Conservation (phyloP, 2,329 filamentous ascomycete genomes). For the Hortaea sp. region DNA sequence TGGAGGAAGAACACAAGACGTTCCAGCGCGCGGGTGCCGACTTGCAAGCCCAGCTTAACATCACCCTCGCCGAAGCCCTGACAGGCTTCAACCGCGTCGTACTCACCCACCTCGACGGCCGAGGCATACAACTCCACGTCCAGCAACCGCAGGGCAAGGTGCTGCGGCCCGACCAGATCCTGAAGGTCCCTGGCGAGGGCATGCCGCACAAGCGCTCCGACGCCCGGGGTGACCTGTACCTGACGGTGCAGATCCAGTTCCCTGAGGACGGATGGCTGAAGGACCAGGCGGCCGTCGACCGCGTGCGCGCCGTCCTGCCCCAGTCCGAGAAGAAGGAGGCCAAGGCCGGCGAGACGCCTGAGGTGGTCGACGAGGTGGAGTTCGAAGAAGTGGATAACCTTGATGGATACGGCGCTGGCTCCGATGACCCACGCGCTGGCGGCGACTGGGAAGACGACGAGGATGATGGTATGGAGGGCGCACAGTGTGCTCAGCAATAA, state of each 20-base stretch:
- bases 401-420: slow-evolving; percentile 69
- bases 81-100: slow-evolving; percentile 85
- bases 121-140: slow-evolving; percentile 74
- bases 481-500: slow-evolving; percentile 6
- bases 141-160: slow-evolving; percentile 63
- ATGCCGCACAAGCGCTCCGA: slow-evolving; percentile 91
- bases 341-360: slow-evolving; percentile 43
- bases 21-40: slow-evolving; percentile 81
- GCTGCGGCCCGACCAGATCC: slow-evolving; percentile 68
- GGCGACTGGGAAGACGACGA: slow-evolving; percentile 67
- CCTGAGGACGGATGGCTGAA: slow-evolving; percentile 75
- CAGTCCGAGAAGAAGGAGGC: slow-evolving; percentile 36
- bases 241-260: slow-evolving; percentile 78
- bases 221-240: slow-evolving; percentile 72
- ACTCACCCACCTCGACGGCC: slow-evolving; percentile 82
- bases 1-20: slow-evolving; percentile 68
- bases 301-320: slow-evolving; percentile 67
- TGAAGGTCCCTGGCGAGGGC: slow-evolving; percentile 81
- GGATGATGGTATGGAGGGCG: slow-evolving; percentile 52
- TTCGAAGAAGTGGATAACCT: slow-evolving; percentile 76
- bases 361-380: slow-evolving; percentile 76
- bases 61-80: slow-evolving; percentile 75
- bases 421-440: slow-evolving; percentile 55
- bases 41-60: slow-evolving; percentile 67
- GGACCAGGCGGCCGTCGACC: slow-evolving; percentile 57